These are phyloP conservation scores for Phyllosticta capitalensis DNA, from an alignment of 2,329 filamentous ascomycete genomes.

Conservation along the genomic window DNA sequence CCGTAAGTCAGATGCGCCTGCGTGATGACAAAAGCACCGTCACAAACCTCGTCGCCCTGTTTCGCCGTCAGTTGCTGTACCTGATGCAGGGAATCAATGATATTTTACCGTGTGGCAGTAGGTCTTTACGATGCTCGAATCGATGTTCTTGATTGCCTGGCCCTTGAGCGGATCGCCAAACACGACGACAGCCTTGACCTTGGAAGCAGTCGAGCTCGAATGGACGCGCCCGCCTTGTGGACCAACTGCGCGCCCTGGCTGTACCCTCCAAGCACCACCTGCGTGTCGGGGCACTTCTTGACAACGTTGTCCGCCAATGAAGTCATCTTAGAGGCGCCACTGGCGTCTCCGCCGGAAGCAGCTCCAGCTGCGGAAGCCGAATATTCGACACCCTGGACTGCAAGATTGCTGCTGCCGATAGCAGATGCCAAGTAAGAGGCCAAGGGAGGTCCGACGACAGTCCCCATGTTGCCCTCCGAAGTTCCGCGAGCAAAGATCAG, in stretches of 20 bases:
- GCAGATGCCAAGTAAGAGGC: constrained; percentile 34
- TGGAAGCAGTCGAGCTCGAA: background rate
- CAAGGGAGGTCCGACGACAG: constrained; percentile 41
- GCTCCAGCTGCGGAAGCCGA: constrained; percentile 23
- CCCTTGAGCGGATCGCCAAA: constrained; percentile 29
- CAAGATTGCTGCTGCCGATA: constrained; percentile 34
- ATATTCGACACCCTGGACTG: constrained; percentile 47
- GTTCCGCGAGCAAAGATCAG: constrained; percentile 51
- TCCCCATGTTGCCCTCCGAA: constrained; percentile 46
- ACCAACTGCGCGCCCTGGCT: constrained; percentile 26
- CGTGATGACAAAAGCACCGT: background rate
- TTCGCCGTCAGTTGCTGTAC: background rate
- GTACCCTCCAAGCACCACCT: constrained; percentile 40
- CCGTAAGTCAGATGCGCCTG: background rate
- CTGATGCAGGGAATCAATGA: too few relatives aligned
- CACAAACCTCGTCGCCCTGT: background rate
- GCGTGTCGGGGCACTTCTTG: constrained; percentile 35
- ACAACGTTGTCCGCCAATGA: constrained; percentile 37
- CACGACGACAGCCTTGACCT: constrained; percentile 19
- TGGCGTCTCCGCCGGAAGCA: background rate
- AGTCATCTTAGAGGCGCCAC: constrained; percentile 15
- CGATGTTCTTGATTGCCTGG: background rate
- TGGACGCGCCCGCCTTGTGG: constrained; percentile 12
- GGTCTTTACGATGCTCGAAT: background rate
- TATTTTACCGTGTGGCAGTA: background rate